A percentile compares a stretch with the other conserved stretches of the same genome.
Evolutionary conservation across 768 basidiomycete species (phyloP).

Genomic region (Leccinum longicurvipes): DNA sequence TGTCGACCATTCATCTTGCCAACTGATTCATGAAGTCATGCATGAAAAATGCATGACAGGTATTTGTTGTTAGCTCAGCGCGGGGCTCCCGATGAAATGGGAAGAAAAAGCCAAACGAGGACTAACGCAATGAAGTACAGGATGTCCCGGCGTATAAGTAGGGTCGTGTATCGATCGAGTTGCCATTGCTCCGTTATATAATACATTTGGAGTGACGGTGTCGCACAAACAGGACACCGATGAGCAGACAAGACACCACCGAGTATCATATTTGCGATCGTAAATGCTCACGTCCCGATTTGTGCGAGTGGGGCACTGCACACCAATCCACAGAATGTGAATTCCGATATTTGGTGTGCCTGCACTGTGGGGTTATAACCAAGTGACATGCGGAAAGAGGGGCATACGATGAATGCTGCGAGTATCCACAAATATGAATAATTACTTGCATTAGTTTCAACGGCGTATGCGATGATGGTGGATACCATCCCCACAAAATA

Average conservation of each 20-base stretch:
- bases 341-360: neutral
- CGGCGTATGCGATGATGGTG: neutral
- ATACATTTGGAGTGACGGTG: neutral
- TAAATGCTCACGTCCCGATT: too few species aligned
- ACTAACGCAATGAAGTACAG: neutral
- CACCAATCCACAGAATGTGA: neutral
- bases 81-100: neutral
- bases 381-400: neutral
- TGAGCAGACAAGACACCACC: neutral
- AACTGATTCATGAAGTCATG: neutral
- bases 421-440: neutral
- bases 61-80: neutral
- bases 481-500: neutral
- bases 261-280: neutral
- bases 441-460: neutral
- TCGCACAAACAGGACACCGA: neutral
- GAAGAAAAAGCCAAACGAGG: neutral
- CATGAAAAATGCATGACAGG: neutral
- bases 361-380: neutral
- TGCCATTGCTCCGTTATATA: neutral
- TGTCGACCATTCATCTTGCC: neutral
- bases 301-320: neutral
- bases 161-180: neutral
- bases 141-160: neutral
- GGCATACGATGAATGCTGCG: neutral